These are phyloP conservation scores for Neofusicoccum parvum DNA, from an alignment of 2,329 filamentous ascomycete species.

Conservation along the genomic window DNA sequence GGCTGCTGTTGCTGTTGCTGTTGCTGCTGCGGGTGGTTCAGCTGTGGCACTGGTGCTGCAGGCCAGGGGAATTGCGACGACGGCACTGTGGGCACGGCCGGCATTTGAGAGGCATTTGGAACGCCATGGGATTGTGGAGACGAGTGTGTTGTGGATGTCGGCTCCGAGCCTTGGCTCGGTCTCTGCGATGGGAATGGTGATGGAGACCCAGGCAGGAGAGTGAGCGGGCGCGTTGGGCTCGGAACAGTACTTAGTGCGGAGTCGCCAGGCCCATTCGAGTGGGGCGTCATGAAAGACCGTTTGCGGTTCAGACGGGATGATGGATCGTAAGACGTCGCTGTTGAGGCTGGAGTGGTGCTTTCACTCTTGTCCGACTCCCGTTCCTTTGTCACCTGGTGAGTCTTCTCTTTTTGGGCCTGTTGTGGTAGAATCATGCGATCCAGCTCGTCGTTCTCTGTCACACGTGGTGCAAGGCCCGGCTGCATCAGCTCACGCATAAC, in stretches of 20 bases:
- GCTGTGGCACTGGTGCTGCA: not conserved
- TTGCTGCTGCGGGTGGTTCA: constrained; percentile 5
- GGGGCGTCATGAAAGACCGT: not conserved
- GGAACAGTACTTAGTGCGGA: not conserved
- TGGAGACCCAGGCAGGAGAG: not conserved
- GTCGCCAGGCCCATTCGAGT: not conserved
- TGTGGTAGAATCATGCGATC: constrained; percentile 19
- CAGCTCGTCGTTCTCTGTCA: constrained; percentile 17
- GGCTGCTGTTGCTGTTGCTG: constrained; percentile 1
- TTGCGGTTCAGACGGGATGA: not conserved
- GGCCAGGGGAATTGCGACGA: not conserved
- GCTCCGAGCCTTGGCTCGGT: not conserved
- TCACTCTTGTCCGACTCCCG: not conserved
- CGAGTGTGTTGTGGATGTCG: not conserved
- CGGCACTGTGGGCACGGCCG: not conserved
- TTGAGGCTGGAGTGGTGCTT: not conserved
- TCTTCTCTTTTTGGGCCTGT: constrained; percentile 11
- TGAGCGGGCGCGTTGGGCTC: not conserved
- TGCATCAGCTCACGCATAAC: constrained; percentile 19
- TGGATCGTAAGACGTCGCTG: not conserved
- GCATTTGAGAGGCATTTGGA: not conserved
- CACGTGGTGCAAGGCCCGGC: not conserved
- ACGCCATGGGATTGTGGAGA: not conserved
- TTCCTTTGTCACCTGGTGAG: not conserved
- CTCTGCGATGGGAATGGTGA: not conserved